Evolutionary conservation across 768 basidiomycete species (phyloP).

Genomic region (Kwoniella heveanensis): DNA sequence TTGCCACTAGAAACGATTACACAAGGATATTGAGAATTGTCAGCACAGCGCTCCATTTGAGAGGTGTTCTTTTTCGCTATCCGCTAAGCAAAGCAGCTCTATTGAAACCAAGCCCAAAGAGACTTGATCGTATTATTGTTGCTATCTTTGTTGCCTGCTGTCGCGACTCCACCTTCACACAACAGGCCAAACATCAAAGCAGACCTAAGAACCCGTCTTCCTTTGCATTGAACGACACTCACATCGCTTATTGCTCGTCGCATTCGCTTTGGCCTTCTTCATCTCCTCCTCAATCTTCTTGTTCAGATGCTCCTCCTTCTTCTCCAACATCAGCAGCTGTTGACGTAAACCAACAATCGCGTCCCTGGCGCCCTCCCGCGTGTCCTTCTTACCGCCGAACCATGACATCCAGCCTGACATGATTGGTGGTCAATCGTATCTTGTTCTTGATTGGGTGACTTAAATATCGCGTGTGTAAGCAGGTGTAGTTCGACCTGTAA

Average conservation of each 20-base stretch:
- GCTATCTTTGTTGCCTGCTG: too few species aligned
- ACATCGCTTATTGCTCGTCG: conserved; percentile 91
- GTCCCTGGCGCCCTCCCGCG: conserved; percentile 82
- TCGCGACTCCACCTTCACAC: background rate
- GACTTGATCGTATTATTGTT: too few species aligned
- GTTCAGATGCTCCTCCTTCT: conserved; percentile 96
- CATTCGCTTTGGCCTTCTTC: conserved; percentile 88
- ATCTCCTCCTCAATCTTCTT: conserved; percentile 95
- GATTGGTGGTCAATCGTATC: conserved; percentile 23
- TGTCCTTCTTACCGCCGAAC: conserved; percentile 71
- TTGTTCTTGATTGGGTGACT: too few species aligned
- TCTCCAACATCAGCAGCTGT: conserved; percentile 95
- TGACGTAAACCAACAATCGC: conserved; percentile 91
- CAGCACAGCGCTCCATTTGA: too few species aligned
- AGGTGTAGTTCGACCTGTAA: background rate
- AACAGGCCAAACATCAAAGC: too few species aligned
- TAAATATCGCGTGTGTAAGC: too few species aligned
- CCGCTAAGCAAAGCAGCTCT: too few species aligned
- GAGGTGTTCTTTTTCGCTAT: too few species aligned
- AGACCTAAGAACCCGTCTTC: too few species aligned
- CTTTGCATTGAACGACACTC: conserved; percentile 54
- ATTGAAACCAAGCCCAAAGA: too few species aligned
- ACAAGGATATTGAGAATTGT: too few species aligned
- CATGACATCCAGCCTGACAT: conserved; percentile 74
- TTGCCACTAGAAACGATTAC: conserved; percentile 66